Conservation (phyloP, 352 stramenopile species). For the Globisporangium recalcitrans region DNA sequence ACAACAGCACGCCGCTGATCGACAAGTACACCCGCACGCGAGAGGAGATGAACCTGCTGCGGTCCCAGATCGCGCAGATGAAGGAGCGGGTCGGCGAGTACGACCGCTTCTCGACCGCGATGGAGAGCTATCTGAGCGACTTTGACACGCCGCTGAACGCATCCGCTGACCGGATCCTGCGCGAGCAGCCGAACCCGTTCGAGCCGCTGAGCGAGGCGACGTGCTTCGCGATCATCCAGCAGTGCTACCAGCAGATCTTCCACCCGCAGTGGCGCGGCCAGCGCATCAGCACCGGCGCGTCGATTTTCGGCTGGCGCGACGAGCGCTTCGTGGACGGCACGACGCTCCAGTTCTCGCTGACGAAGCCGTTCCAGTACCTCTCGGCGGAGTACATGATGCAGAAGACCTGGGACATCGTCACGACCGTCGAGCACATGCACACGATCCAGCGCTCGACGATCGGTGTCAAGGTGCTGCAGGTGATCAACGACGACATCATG, state of each 20-base stretch:
- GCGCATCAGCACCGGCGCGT: conserved; percentile 36
- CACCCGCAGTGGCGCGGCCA: conserved; percentile 28
- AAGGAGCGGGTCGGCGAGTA: conserved; percentile 34
- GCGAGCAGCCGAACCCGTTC: conserved; percentile 5
- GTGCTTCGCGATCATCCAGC: conserved; percentile 44
- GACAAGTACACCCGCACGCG: conserved; percentile 28
- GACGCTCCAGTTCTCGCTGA: conserved; percentile 42
- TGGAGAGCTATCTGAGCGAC: conserved; percentile 30
- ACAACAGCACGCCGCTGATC: conserved; percentile 10
- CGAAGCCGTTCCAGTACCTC: conserved; percentile 27
- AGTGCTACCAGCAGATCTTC: conserved; percentile 50
- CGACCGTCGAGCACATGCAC: conserved; percentile 42
- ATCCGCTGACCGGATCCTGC: conserved; percentile 4
- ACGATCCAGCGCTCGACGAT: conserved; percentile 50
- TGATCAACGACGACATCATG: conserved; percentile 44
- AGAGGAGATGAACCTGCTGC: conserved; percentile 28
- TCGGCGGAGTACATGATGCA: conserved; percentile 34
- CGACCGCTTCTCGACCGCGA: conserved; percentile 35
- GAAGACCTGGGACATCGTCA: conserved; percentile 48
- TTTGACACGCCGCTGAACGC: conserved; percentile 18
- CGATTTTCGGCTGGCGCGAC: conserved; percentile 44
- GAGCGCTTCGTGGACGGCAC: conserved; percentile 46
- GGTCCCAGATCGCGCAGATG: conserved; percentile 26
- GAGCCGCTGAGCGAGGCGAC: conserved; percentile 23
- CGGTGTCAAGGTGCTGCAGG: conserved; percentile 39